Evolutionary conservation across 2,329 filamentous ascomycete genomes (phyloP), one percentile per base, ranked within the genome.

Genomic region (Colletotrichum cereale): DNA sequence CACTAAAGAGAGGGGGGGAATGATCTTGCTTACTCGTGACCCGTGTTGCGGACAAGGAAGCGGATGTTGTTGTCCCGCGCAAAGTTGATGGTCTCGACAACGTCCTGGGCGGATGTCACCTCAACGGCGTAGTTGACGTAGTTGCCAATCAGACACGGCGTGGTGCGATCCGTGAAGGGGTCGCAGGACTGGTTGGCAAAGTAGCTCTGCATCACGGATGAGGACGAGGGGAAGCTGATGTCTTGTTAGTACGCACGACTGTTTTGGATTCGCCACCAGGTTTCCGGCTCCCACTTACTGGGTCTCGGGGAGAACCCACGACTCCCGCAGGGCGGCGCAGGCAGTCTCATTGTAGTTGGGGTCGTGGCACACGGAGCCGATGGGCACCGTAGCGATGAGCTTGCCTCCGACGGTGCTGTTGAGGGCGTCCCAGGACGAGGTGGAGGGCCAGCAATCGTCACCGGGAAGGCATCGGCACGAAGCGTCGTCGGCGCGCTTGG

Each of bases 381-480:
- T 75, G 0, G 89, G 89, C 2, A 85, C 78, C 0, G 86, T 89
- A 14, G 83, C 81, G 52, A 91, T 80, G 36, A 91, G 79, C 5
- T 79, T 81, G 1, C 87, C 88, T 29, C 80, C 79, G 2, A 90
- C 79, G 1, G 88, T 84, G 18, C 76, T 65, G 75, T 91, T 90
- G 62, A 91, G 83, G 0, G 75, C 66, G 8, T 79, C 74, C 89
- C 89, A 91, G 6, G 79, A 77, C 1, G 75, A 56, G 0, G 73
- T 29, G 0, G 79, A 78, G 0, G 89, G 89, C 88, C 89, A 92
- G 75, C 82, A 84, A 1, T 73, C n/a, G 67, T 90, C 86, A 21
- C 84, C 84, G 0, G 89, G 88, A 48, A 86, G 81, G 77, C 82
- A 85, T 16, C 82, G 81, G 75, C 85, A 87, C 31, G 58, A 58